Evolutionary conservation across 331 rosid species (phyloP).

Genomic region (Phaseolus coccineus): DNA sequence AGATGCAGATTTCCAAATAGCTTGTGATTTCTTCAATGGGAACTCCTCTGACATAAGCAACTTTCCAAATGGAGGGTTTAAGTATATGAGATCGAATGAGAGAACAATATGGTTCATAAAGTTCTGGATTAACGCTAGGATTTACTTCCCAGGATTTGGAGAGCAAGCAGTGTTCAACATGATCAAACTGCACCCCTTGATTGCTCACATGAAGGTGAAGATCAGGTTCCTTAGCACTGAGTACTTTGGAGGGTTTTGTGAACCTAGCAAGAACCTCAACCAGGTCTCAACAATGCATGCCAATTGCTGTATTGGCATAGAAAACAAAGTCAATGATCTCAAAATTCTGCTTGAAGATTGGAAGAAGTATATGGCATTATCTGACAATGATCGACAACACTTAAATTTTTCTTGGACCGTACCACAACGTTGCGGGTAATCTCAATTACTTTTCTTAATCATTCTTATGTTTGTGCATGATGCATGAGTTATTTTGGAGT

Average conservation of each 20-base stretch:
- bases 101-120: slow-evolving; percentile 66
- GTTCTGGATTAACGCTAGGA: slow-evolving; percentile 65
- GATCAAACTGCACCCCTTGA: slow-evolving; percentile 56
- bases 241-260: slow-evolving; percentile 81
- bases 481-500: too few species aligned
- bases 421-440: slow-evolving; percentile 76
- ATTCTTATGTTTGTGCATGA: background rate
- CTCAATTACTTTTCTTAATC: background rate
- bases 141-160: slow-evolving; percentile 44
- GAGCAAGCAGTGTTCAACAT: slow-evolving; percentile 79
- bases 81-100: slow-evolving; percentile 61
- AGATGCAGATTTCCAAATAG: slow-evolving; percentile 78
- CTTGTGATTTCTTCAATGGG: slow-evolving; percentile 66
- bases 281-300: slow-evolving; percentile 80
- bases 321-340: slow-evolving; percentile 76
- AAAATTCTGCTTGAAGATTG: slow-evolving; percentile 75
- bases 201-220: slow-evolving; percentile 49
- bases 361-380: slow-evolving; percentile 55
- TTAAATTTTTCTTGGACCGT: slow-evolving; percentile 64
- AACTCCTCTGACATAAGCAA: slow-evolving; percentile 51
- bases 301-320: slow-evolving; percentile 80
- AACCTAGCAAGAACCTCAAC: slow-evolving; percentile 54
- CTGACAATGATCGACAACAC: background rate
- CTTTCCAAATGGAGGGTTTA: slow-evolving; percentile 72
- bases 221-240: slow-evolving; percentile 69